Evolutionary conservation across 768 basidiomycete species (phyloP), one percentile per base, ranked within the genome.

Genomic region (Rhizopogon roseolus): DNA sequence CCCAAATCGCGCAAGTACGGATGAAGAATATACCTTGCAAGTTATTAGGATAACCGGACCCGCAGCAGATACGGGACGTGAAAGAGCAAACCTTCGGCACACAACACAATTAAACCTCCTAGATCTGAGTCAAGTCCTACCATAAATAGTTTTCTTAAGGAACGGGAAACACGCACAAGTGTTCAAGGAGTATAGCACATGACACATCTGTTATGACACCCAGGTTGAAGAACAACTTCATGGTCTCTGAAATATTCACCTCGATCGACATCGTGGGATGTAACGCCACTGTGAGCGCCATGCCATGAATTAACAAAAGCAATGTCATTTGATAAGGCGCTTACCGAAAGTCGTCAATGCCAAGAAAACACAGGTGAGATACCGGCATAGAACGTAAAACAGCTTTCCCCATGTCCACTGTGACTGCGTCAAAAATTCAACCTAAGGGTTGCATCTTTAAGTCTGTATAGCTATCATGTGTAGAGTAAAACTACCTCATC

Each of bases 381-480:
- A 55, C 27, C 19, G 48, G 38, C 54, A 38, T 17, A 53, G 71
- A 45, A 53, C 4, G 52, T 53, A 53, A 49, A 50, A 14, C 3
- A 53, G 8, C 22, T 50, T 53, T 11, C 28, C 6, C 14, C 25
- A 19, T 36, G n/a, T 52, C 43, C 51, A 52, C 46, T 14, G 41
- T 13, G 44, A 49, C 7, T 52, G 19, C 3, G 4, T 49, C n/a
- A 52, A 14, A 38, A 50, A 53, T 27, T 3, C 10, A 38, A 50
- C 32, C 52, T 53, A 29, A 6, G 8, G 5, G 16, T 22, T 16
- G 2, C 7, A 32, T 36, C 34, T 32, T n/a, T 36, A 22, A 48
- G 22, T 14, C 16, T 48, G 7, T 8, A 34, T 14, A 22, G 17
- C 7, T 5, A 22, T 48, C 3, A 28, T n/a, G 34, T 1, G 29